These are phyloP conservation scores for Aulographum hederae DNA, from an alignment of 2,329 filamentous ascomycete species.

Conservation along the genomic window DNA sequence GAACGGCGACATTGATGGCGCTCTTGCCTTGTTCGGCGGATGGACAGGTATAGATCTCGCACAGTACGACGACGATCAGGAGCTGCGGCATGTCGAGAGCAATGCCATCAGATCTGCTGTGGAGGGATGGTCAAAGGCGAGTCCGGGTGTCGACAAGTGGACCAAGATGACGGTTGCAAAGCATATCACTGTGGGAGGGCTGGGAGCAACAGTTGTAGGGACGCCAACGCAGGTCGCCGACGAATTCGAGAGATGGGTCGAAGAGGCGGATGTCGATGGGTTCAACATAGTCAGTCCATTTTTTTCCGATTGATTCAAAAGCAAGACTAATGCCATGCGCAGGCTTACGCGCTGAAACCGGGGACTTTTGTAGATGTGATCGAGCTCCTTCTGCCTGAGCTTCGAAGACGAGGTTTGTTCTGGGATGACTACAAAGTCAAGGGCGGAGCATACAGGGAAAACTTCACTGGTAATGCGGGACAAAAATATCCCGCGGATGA, in stretches of 20 bases:
- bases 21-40: slow-evolving; percentile 51
- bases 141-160: slow-evolving; percentile 46
- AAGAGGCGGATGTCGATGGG: slow-evolving; percentile 52
- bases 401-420: slow-evolving; percentile 39
- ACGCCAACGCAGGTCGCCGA: slow-evolving; percentile 48
- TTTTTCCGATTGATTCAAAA: not conserved
- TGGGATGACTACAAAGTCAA: slow-evolving; percentile 34
- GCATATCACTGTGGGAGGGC: slow-evolving; percentile 48
- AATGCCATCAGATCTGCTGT: slow-evolving; percentile 41
- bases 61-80: slow-evolving; percentile 43
- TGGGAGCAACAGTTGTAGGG: slow-evolving; percentile 46
- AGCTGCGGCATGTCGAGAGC: slow-evolving; percentile 41
- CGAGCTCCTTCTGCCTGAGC: slow-evolving; percentile 45
- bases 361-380: slow-evolving; percentile 50
- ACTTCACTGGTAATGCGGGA: slow-evolving; percentile 34
- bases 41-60: slow-evolving; percentile 54
- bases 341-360: slow-evolving; percentile 47
- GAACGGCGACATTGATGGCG: slow-evolving; percentile 47
- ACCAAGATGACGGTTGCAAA: slow-evolving; percentile 53
- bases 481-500: slow-evolving; percentile 31
- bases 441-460: slow-evolving; percentile 42
- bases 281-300: slow-evolving; percentile 52
- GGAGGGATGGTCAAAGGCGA: slow-evolving; percentile 36
- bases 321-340: slow-evolving; percentile 1
- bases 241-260: slow-evolving; percentile 46